Evolutionary conservation across 305 asterid genomes (phyloP), one percentile per base, ranked within the genome.

Genomic region (Rubia tinctorum): DNA sequence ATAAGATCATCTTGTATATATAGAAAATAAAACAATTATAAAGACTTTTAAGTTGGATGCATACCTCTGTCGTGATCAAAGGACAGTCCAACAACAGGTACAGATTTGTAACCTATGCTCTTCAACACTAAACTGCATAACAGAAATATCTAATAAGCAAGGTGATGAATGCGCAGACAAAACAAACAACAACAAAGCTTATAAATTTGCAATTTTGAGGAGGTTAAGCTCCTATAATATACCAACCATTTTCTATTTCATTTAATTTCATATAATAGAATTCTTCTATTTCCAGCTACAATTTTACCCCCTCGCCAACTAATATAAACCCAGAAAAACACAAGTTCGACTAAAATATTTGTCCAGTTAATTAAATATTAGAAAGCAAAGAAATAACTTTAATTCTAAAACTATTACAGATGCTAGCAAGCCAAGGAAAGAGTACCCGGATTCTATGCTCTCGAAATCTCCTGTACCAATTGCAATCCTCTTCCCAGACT

Each of bases 51-150:
- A n/a, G n/a, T n/a, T n/a, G n/a, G n/a, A n/a, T n/a, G n/a, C n/a
- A n/a, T n/a, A 88, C 96, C 98, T 80, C 81, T 87, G 71, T 73
- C 55, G 70, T 76, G 81, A 86, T 92, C 92, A 73, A 95, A 92
- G 68, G 96, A 93, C 71, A 95, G 84, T 72, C 90, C 91, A 75
- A 84, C 92, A 78, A 88, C 83, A 65, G 89, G 84, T 56, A 89
- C 84, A 64, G 95, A 92, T 84, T 92, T 95, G 83, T 92, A 92
- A 62, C 99, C 99, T 66, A 92, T 89, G 76, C 99, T 92, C 87
- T 95, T 95, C 88, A 92, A 76, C 44, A 85, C 87, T 82, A 88
- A 80, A 80, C 96, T 91, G 84, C 72, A 82, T 83, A 68, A 56
- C 25, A 37, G 44, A 17, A 59, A 61, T 40, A 44, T 69, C 56